Percentiles rank a stretch among this genome's conserved stretches.
Conservation (phyloP, 2,329 filamentous ascomycete genomes). For the Botrytis fragariae region DNA sequence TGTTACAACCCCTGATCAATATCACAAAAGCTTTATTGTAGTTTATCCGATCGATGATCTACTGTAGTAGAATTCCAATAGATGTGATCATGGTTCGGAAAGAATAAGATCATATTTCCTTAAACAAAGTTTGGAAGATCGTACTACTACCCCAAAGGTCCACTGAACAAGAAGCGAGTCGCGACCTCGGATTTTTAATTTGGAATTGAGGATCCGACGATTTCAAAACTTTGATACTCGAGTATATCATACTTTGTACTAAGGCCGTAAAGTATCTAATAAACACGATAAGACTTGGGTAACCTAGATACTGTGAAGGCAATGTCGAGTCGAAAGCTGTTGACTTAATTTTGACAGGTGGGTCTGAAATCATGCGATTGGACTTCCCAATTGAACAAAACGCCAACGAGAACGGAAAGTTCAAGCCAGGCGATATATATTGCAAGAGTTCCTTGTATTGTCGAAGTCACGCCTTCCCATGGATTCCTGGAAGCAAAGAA, state of each 20-base stretch:
- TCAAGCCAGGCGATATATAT: not conserved
- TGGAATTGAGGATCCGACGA: not conserved
- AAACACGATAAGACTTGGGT: not conserved
- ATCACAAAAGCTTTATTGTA: not conserved
- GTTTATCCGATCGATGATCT: not conserved
- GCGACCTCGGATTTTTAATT: not conserved
- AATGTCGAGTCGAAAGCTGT: not conserved
- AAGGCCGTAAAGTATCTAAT: not conserved
- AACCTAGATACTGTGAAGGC: not conserved
- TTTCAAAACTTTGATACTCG: not conserved
- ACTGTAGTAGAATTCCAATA: not conserved
- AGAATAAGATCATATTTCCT: not conserved
- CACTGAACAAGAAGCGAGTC: constrained; percentile 1
- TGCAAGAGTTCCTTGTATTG: not conserved
- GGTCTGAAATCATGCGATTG: not conserved
- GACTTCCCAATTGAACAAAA: not conserved
- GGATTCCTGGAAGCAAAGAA: not conserved
- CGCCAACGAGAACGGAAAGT: not conserved
- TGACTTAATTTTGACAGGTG: not conserved
- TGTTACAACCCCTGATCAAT: not conserved
- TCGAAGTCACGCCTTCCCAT: not conserved
- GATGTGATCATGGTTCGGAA: not conserved
- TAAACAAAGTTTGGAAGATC: not conserved
- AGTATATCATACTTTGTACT: not conserved
- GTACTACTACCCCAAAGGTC: not conserved